phyloP scores from a whole-genome alignment of 225 moss, liverwort and hornwort species.

The Antitrichia curtipendula region DNA sequence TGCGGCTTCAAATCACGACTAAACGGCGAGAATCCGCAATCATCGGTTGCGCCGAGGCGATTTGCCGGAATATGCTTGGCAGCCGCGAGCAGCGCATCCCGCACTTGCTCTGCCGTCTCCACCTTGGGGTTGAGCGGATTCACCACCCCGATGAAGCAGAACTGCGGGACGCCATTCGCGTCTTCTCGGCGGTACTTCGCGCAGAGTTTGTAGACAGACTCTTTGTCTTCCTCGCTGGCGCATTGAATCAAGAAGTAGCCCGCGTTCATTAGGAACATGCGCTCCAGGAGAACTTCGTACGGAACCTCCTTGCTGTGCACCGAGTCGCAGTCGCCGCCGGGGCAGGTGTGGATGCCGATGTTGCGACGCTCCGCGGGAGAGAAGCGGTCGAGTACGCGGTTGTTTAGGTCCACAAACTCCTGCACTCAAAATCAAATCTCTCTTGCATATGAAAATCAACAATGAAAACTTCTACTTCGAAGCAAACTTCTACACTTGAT shows the following conservation, averaged over 20 bases:
- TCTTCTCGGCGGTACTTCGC: constrained; percentile 22
- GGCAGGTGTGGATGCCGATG: constrained; percentile 45
- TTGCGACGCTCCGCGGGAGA: constrained; percentile 10
- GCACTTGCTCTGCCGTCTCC: constrained; percentile 30
- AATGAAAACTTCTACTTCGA: not conserved
- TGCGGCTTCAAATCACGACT: constrained; percentile 37
- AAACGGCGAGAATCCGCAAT: constrained; percentile 56
- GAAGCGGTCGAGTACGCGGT: constrained; percentile 35
- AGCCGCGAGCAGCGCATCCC: constrained; percentile 30
- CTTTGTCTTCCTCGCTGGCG: constrained; percentile 39
- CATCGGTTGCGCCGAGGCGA: constrained; percentile 33
- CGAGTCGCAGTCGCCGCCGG: constrained; percentile 37
- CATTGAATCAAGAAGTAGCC: constrained; percentile 45
- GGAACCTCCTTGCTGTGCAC: constrained; percentile 51
- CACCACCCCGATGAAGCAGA: constrained; percentile 42
- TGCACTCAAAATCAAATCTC: not conserved
- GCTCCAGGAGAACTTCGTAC: constrained; percentile 13
- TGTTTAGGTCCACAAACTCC: constrained; percentile 29
- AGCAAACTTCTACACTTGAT: not conserved
- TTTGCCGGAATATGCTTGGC: constrained; percentile 33
- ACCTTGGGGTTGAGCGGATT: constrained; percentile 29
- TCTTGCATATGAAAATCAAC: not conserved
- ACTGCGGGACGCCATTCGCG: constrained; percentile 36
- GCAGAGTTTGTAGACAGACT: constrained; percentile 26
- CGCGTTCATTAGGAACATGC: constrained; percentile 44